These are phyloP conservation scores for Tylopilus orsonianus DNA, from an alignment of 1,284 basidiomycete genomes.

Conservation along the genomic window DNA sequence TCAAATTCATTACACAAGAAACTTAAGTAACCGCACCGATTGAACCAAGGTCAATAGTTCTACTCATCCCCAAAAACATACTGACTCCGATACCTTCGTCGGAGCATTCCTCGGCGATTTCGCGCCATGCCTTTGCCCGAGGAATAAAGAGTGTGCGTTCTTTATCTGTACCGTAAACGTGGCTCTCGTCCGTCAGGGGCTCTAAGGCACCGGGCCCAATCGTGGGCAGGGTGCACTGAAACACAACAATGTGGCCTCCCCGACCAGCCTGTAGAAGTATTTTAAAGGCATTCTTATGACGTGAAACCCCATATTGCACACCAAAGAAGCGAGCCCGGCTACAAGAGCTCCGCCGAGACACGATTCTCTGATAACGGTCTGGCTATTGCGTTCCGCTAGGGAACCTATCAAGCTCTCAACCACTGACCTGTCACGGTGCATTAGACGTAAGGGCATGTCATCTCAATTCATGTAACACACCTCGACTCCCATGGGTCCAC, in stretches of 20 bases:
- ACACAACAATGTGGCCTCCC: conserved; percentile 87
- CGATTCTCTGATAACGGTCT: conserved; percentile 45
- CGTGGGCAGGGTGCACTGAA: conserved; percentile 78
- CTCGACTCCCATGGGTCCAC: conserved; percentile 74
- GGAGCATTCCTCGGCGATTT: conserved; percentile 84
- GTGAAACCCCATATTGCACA: conserved; percentile 37
- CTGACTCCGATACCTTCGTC: conserved; percentile 91
- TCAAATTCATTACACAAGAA: conserved; percentile 15
- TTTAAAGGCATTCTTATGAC: conserved; percentile 9
- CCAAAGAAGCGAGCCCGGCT: conserved; percentile 73
- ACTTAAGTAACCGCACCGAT: conserved; percentile 53
- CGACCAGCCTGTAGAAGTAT: conserved; percentile 56
- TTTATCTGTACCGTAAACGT: conserved; percentile 86
- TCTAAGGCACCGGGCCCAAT: conserved; percentile 74
- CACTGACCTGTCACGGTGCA: conserved; percentile 41
- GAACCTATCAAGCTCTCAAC: conserved; percentile 66
- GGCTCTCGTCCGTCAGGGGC: conserved; percentile 58
- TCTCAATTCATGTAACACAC: conserved; percentile 40
- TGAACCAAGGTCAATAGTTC: conserved; percentile 86
- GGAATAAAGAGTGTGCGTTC: conserved; percentile 81
- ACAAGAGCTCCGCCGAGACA: conserved; percentile 83
- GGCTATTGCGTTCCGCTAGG: conserved; percentile 66
- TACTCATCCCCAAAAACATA: conserved; percentile 83
- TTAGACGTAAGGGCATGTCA: conserved; percentile 9
- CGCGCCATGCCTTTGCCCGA: conserved; percentile 76